Base-by-base conservation (phyloP, 805 yeast species). In the Saccharomycopsis capsularis region DNA sequence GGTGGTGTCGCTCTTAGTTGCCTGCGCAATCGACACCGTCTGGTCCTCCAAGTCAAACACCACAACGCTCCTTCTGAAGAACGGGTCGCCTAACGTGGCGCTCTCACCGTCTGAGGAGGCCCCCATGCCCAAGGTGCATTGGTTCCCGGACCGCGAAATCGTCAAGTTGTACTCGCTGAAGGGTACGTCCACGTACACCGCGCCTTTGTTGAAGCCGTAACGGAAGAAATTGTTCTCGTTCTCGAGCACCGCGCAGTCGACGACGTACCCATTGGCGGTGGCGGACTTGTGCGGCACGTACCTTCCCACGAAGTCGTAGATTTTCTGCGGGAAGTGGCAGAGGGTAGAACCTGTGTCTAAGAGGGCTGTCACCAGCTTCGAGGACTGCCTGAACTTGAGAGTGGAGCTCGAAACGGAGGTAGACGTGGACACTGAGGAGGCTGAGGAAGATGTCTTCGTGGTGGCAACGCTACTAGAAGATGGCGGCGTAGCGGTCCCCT, bases 1-100 rank as follows among this genome's bases (percentile, higher is more conserved):
- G n/a, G n/a, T n/a, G n/a, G n/a, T n/a, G n/a, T n/a, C n/a, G n/a
- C n/a, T n/a, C n/a, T n/a, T n/a, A n/a, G n/a, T n/a, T n/a, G n/a
- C n/a, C n/a, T n/a, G n/a, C n/a, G 79, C 81, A 11, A 76, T 36
- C 1, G 71, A 69, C 23, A 76, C 58, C 46, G 68, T 66, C 25
- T 63, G 56, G 36, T 66, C 63, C 25, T 70, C 78, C 42, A 79
- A 59, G 60, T 80, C 81, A 49, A 69, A 80, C 38, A 78, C 81
- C 42, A 73, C 68, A 56, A 78, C 79, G 1, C 75, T 76, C 23
- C 70, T 60, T 52, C 75, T 67, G 51, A 80, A 59, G 60, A 79
- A 74, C 3, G 74, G 65, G 59, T 78, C 82, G 42, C 85, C 85
- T 15, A 78, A 61, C 9, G 72, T 70, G 48, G 68, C 61, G 2